Conservation (phyloP, 176 grass and related monocot genomes). For the Cenchrus americanus region DNA sequence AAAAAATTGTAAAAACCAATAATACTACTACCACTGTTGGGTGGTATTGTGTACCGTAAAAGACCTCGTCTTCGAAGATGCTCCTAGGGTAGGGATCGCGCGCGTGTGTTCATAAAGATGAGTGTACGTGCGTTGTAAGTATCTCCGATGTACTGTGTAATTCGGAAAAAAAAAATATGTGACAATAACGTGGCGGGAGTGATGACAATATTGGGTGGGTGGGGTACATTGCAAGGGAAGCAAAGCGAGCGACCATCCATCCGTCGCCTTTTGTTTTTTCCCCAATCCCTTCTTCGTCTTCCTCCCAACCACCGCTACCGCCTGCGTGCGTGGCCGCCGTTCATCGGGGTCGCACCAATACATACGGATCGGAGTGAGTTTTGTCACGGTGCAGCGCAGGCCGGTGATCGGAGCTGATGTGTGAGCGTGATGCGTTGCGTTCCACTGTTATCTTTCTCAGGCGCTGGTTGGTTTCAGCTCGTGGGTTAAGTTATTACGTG, state of each 20-base stretch:
- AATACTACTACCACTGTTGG: too few relatives aligned
- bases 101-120: too few relatives aligned
- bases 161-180: too few relatives aligned
- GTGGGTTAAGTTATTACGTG: not conserved
- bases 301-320: conserved; percentile 30
- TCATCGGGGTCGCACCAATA: not conserved
- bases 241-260: conserved; percentile 56
- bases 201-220: conserved; percentile 46
- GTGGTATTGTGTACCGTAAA: too few relatives aligned
- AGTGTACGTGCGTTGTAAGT: too few relatives aligned
- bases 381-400: not conserved
- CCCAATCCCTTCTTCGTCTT: not conserved
- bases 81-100: too few relatives aligned
- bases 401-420: not conserved
- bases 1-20: too few relatives aligned
- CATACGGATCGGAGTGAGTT: not conserved
- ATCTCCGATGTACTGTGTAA: too few relatives aligned
- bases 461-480: not conserved
- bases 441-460: not conserved
- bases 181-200: conserved; percentile 38
- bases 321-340: not conserved
- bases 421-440: not conserved
- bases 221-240: conserved; percentile 69
- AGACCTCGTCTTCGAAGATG: too few relatives aligned
- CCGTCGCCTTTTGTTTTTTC: not conserved